Evolutionary conservation across 495 filamentous ascomycete species (phyloP).

Genomic region (Saxophila tyrrhenica): DNA sequence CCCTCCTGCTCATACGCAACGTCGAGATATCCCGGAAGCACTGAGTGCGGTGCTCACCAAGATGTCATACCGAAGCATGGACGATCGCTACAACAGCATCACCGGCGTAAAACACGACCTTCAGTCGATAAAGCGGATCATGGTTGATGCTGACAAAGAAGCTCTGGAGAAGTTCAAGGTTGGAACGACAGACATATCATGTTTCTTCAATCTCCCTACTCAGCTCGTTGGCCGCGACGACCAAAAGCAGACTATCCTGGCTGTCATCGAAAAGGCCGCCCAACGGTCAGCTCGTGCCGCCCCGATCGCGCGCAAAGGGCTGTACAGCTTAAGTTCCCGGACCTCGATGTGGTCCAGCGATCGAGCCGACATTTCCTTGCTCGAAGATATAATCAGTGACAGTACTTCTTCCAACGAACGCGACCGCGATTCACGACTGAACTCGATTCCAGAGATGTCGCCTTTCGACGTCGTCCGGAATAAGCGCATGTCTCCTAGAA

Average conservation of each 20-base stretch:
- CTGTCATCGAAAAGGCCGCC: conserved; percentile 59
- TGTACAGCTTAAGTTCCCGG: conserved; percentile 39
- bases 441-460: conserved; percentile 10
- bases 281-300: conserved; percentile 38
- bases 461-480: conserved; percentile 3
- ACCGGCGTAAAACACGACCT: conserved; percentile 73
- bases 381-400: conserved; percentile 16
- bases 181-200: conserved; percentile 67
- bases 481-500: not conserved
- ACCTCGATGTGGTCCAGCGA: conserved; percentile 6
- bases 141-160: conserved; percentile 62
- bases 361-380: conserved; percentile 3
- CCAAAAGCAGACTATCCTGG: conserved; percentile 57
- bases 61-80: conserved; percentile 76
- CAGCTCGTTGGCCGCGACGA: conserved; percentile 66
- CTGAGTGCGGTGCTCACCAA: conserved; percentile 73
- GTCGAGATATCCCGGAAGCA: conserved; percentile 70
- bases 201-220: conserved; percentile 71
- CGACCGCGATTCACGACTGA: conserved; percentile 11
- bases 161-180: conserved; percentile 58
- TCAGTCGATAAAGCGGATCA: conserved; percentile 51
- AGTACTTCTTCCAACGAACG: conserved; percentile 15
- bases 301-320: conserved; percentile 24
- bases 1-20: conserved; percentile 57
- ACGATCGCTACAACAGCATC: conserved; percentile 74